These are phyloP conservation scores for Zangia roseola DNA, from an alignment of 768 basidiomycete species.

Conservation along the genomic window DNA sequence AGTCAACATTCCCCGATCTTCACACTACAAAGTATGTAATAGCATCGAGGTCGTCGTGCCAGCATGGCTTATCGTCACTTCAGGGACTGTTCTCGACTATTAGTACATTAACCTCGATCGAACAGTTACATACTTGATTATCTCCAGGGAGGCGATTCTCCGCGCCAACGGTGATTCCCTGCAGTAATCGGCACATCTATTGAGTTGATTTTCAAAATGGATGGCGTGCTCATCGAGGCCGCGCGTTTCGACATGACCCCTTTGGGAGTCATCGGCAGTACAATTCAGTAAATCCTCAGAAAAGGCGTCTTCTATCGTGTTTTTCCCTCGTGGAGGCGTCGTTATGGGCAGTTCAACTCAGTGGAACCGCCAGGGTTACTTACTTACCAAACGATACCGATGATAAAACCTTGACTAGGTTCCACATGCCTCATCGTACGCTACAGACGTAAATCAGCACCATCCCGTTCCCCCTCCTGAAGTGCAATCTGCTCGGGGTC, in stretches of 20 bases:
- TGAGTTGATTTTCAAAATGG: background rate
- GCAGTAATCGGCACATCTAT: background rate
- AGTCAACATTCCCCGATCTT: slow-evolving; percentile 18
- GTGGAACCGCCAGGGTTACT: background rate
- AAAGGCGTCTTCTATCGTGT: background rate
- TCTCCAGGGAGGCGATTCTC: background rate
- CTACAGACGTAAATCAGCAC: slow-evolving; percentile 8
- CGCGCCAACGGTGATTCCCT: background rate
- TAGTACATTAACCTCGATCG: slow-evolving; percentile 9
- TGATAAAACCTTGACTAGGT: background rate
- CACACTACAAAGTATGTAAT: background rate
- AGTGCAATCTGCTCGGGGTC: slow-evolving; percentile 32
- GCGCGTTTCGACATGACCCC: background rate
- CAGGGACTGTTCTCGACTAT: slow-evolving; percentile 2
- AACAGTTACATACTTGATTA: background rate
- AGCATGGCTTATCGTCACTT: slow-evolving; percentile 6
- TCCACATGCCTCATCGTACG: too few species aligned
- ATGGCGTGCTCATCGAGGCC: slow-evolving; percentile 1
- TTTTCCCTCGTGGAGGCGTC: background rate
- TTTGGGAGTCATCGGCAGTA: background rate
- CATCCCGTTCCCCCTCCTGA: slow-evolving; percentile 45
- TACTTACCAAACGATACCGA: background rate
- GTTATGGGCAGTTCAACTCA: background rate
- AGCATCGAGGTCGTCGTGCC: background rate
- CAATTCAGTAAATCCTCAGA: background rate